A percentile compares a stretch with the other conserved stretches of the same genome.
phyloP scores from a whole-genome alignment of 2,329 filamentous ascomycete species.

The Aspergillus amoenus region DNA sequence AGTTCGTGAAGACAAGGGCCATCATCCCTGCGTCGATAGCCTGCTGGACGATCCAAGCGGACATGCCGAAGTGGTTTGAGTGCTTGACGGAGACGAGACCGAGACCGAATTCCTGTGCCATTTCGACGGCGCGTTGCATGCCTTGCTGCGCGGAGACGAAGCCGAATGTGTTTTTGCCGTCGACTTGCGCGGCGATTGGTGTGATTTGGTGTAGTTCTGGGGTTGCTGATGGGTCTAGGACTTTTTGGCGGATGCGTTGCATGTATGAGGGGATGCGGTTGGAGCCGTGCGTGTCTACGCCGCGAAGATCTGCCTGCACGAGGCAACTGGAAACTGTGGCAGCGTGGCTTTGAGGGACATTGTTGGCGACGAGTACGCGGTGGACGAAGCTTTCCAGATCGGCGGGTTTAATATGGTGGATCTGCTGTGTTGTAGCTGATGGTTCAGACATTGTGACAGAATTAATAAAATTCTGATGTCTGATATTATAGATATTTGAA shows the following conservation, averaged over 20 bases:
- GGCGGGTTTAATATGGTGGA: conserved; percentile 19
- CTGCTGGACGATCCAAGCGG: conserved; percentile 75
- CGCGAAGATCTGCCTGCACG: conserved; percentile 72
- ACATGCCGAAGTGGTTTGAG: conserved; percentile 83
- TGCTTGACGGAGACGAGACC: conserved; percentile 74
- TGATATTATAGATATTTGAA: not conserved
- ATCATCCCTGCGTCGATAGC: conserved; percentile 71
- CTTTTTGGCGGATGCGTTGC: conserved; percentile 67
- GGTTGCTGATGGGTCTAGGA: conserved; percentile 61
- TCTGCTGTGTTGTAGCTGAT: conserved; percentile 2
- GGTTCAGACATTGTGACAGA: conserved; percentile 6
- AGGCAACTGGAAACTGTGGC: conserved; percentile 65
- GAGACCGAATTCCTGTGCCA: conserved; percentile 65
- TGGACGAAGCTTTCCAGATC: conserved; percentile 27
- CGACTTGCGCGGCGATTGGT: conserved; percentile 68
- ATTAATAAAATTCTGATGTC: not conserved
- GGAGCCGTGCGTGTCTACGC: conserved; percentile 76
- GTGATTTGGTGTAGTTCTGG: conserved; percentile 64
- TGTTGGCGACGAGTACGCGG: conserved; percentile 43
- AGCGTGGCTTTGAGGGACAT: conserved; percentile 60
- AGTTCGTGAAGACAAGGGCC: conserved; percentile 70
- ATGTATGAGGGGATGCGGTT: conserved; percentile 79
- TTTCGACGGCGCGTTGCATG: conserved; percentile 67
- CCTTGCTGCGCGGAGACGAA: conserved; percentile 67
- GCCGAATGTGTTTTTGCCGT: conserved; percentile 71